These are phyloP conservation scores for Sphagnum magellanicum DNA, from an alignment of 228 moss, liverwort and hornwort species.

Conservation along the genomic window DNA sequence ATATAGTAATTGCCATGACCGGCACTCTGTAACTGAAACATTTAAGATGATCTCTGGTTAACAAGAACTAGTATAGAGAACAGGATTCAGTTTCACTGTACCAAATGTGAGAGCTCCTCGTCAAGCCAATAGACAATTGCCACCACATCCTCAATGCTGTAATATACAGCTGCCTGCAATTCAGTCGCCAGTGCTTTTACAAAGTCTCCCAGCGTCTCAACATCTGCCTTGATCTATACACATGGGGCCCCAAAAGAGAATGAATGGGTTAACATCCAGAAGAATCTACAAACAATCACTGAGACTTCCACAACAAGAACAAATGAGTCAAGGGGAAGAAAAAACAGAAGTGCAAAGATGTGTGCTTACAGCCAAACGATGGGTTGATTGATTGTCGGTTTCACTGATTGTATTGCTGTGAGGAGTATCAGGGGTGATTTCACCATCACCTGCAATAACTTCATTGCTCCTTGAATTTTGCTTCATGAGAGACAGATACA, in stretches of 20 bases:
- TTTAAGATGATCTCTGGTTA: too few species aligned
- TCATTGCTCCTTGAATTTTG: slow-evolving; percentile 49
- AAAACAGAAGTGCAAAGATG: neutral
- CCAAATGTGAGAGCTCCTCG: slow-evolving; percentile 95
- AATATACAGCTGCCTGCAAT: slow-evolving; percentile 69
- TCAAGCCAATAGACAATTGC: slow-evolving; percentile 89
- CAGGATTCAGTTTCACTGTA: slow-evolving; percentile 13
- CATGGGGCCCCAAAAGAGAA: too few species aligned
- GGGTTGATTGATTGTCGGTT: slow-evolving; percentile 84
- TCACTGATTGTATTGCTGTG: slow-evolving; percentile 85
- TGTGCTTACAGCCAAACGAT: slow-evolving; percentile 75
- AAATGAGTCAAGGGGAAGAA: too few species aligned
- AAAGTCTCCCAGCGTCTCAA: slow-evolving; percentile 94
- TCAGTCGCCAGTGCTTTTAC: slow-evolving; percentile 81
- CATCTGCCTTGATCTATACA: slow-evolving; percentile 91
- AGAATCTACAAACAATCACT: neutral
- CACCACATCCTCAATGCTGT: slow-evolving; percentile 86
- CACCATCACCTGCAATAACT: slow-evolving; percentile 19
- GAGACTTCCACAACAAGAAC: neutral
- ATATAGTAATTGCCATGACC: too few species aligned
- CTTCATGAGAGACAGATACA: slow-evolving; percentile 93
- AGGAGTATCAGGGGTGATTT: slow-evolving; percentile 38
- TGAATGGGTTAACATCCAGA: too few species aligned
- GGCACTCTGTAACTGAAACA: too few species aligned
- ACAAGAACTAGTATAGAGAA: neutral